Evolutionary conservation across 805 yeast genomes (phyloP).

Genomic region (Ogataea nitratoaversa): DNA sequence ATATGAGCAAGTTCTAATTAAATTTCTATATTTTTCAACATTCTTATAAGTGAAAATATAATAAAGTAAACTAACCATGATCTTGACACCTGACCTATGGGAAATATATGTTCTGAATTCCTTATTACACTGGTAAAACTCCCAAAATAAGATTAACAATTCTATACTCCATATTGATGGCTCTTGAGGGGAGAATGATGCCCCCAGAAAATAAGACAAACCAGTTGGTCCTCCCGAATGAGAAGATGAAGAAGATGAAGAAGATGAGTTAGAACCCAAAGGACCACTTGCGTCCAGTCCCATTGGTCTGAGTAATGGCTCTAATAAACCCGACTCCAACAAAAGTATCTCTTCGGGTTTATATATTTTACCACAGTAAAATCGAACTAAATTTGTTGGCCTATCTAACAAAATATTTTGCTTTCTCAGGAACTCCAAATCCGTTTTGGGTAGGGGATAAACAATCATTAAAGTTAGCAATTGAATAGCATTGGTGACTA

Average conservation of each 20-base stretch:
- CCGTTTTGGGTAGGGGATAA: constrained; percentile 58
- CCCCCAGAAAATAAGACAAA: constrained; percentile 24
- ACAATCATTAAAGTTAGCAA: constrained; percentile 56
- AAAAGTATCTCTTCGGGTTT: constrained; percentile 52
- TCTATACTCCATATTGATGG: constrained; percentile 50
- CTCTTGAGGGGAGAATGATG: constrained; percentile 12
- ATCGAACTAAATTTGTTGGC: constrained; percentile 46
- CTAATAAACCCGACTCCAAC: constrained; percentile 43
- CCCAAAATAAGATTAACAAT: constrained; percentile 66
- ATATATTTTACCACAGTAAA: constrained; percentile 47
- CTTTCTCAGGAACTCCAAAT: constrained; percentile 32
- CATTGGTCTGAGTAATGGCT: constrained; percentile 45
- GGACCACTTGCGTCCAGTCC: constrained; percentile 2
- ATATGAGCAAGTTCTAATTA: constrained; percentile 48
- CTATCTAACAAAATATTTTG: constrained; percentile 28
- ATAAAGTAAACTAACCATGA: constrained; percentile 51
- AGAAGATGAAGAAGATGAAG: constrained; percentile 7
- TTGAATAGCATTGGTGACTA: constrained; percentile 57
- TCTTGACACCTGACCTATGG: constrained; percentile 43
- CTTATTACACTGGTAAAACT: constrained; percentile 68
- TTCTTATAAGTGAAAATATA: constrained; percentile 49
- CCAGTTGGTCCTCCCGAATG: constrained; percentile 18
- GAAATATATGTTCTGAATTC: constrained; percentile 43
- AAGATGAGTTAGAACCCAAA: not conserved
- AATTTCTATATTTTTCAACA: constrained; percentile 33